phyloP scores from a whole-genome alignment of 441 rosid species.

The Corymbia calophylla region DNA sequence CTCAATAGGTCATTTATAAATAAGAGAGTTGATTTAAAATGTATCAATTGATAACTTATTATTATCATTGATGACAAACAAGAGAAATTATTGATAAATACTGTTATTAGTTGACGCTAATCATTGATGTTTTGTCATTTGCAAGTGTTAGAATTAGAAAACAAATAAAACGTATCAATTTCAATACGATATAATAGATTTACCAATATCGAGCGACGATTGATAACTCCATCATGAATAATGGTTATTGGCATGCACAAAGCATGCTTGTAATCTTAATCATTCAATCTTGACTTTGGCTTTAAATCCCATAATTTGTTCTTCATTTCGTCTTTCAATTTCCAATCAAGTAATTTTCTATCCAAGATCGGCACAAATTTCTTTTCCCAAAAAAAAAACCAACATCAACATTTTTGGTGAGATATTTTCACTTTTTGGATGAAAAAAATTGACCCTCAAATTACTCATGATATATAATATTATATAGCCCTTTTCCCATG shows the following conservation, averaged over 20 bases:
- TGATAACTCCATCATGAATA: neutral
- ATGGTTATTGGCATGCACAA: rapidly evolving
- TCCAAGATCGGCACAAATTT: neutral
- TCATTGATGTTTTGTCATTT: neutral
- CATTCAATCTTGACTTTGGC: no score
- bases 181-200: rapidly evolving
- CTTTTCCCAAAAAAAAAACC: neutral
- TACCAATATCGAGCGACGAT: neutral
- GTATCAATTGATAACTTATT: neutral
- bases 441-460: neutral
- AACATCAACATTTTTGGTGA: neutral
- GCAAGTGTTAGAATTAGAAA: neutral
- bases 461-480: no score
- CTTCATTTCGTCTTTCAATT: no score
- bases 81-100: neutral
- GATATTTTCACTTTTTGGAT: neutral
- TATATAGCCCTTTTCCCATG: no score
- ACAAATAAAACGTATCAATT: neutral
- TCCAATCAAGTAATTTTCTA: neutral
- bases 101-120: rapidly evolving
- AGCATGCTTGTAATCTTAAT: neutral
- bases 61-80: neutral
- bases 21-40: neutral
- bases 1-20: neutral
- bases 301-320: no score